Evolutionary conservation across 2,329 filamentous ascomycete species (phyloP).

Genomic region (Cylindrodendrum hubeiense): DNA sequence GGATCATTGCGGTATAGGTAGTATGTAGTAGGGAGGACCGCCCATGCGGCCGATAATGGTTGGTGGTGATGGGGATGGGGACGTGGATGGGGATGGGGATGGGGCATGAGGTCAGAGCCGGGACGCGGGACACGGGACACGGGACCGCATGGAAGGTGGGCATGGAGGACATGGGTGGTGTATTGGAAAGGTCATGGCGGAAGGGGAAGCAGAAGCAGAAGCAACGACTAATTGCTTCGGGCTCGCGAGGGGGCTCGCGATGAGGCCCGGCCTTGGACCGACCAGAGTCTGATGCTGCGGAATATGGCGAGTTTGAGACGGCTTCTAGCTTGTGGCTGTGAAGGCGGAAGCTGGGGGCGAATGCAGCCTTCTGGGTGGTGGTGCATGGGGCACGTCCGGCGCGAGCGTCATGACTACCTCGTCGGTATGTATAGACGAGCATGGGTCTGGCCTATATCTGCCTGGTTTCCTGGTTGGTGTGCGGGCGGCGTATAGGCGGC

Average conservation of each 20-base stretch:
- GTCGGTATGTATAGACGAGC: too few species aligned
- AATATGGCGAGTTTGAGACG: neutral
- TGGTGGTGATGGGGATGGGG: too few species aligned
- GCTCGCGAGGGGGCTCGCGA: neutral
- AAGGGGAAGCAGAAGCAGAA: constrained; percentile 3
- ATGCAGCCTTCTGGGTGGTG: neutral
- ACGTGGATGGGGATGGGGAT: too few species aligned
- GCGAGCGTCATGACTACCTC: neutral
- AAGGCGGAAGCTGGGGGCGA: neutral
- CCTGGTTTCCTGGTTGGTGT: too few species aligned
- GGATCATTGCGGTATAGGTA: neutral
- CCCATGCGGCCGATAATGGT: constrained; percentile 34
- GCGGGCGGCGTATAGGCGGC: too few species aligned
- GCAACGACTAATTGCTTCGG: neutral
- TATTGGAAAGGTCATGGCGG: neutral
- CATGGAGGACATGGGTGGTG: constrained; percentile 2
- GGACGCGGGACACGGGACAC: constrained; percentile 10
- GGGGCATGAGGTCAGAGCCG: constrained; percentile 31
- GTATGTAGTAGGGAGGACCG: constrained; percentile 4
- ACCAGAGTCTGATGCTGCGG: neutral
- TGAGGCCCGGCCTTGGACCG: neutral
- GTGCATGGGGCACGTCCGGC: neutral
- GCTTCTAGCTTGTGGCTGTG: neutral
- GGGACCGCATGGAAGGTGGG: neutral
- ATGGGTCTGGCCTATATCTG: too few species aligned